A percentile compares a stretch with the other conserved stretches of the same genome.
phyloP scores from a whole-genome alignment of 148 eudicot species.

The Fagopyrum esculentum region DNA sequence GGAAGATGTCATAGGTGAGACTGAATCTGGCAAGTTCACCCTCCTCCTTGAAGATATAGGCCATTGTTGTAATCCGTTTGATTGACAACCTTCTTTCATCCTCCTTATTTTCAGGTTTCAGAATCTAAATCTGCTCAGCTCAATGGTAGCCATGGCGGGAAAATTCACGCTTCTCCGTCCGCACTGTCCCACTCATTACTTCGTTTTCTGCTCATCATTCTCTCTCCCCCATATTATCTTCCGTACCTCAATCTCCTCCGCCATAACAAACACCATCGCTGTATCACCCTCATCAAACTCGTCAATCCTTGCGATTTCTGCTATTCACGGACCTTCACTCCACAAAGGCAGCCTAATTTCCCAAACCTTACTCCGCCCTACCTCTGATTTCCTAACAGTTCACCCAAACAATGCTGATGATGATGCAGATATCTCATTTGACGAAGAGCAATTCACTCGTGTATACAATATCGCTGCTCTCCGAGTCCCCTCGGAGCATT shows the following conservation, averaged over 20 bases:
- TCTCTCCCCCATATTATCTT: constrained; percentile 16
- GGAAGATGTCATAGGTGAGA: no score
- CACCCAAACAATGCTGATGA: neutral
- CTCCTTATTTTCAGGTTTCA: neutral
- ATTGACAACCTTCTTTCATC: no score
- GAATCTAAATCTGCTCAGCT: neutral
- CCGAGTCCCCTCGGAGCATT: constrained; percentile 59
- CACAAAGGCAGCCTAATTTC: constrained; percentile 40
- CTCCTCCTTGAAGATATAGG: no score
- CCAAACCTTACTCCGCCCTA: constrained; percentile 15
- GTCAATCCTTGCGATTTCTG: constrained; percentile 11
- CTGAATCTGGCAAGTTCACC: no score
- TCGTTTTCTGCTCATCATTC: constrained; percentile 17
- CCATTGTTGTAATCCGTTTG: no score
- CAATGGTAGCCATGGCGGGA: constrained; percentile 12
- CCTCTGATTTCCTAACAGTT: neutral
- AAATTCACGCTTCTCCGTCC: constrained; percentile 28
- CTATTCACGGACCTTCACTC: constrained; percentile 76
- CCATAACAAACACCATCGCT: constrained; percentile 12
- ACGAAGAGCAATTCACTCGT: constrained; percentile 51
- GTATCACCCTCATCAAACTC: constrained; percentile 8
- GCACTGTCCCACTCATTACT: constrained; percentile 21
- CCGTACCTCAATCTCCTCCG: constrained; percentile 20
- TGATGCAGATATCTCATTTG: constrained; percentile 21
- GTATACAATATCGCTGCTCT: constrained; percentile 59